Evolutionary conservation across 2,329 filamentous ascomycete genomes (phyloP).

Genomic region (Allantophomopsis cytisporea): DNA sequence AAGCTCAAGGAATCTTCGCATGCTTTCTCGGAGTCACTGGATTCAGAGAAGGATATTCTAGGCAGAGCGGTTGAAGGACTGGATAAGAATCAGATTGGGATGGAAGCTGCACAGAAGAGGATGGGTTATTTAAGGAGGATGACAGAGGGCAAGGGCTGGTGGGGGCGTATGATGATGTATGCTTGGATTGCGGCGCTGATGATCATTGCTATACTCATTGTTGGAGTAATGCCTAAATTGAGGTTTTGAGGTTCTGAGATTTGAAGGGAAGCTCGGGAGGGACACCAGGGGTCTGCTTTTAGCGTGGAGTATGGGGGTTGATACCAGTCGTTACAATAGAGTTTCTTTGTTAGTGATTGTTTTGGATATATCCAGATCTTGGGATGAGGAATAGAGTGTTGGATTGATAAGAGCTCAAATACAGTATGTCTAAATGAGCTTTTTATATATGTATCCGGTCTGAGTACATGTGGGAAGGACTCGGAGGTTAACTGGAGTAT

Average conservation of each 20-base stretch:
- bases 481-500: no score
- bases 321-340: neutral
- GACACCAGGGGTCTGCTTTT: neutral
- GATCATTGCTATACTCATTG: conserved; percentile 63
- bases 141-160: conserved; percentile 83
- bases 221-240: conserved; percentile 79
- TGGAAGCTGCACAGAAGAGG: conserved; percentile 61
- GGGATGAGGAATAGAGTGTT: no score
- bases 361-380: no score
- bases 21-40: conserved; percentile 57
- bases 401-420: no score
- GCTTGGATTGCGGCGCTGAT: conserved; percentile 72
- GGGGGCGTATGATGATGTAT: conserved; percentile 72
- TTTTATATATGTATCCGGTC: no score
- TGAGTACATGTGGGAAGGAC: no score
- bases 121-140: conserved; percentile 70
- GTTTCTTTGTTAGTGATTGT: no score
- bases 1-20: conserved; percentile 65
- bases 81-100: conserved; percentile 60
- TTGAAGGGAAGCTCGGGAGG: neutral
- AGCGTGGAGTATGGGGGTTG: neutral
- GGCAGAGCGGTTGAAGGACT: conserved; percentile 60
- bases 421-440: no score
- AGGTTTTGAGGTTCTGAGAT: conserved; percentile 56
- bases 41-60: conserved; percentile 58